Evolutionary conservation across 371 early-diverging fungal species (phyloP).

Genomic region (Saksenaea oblongispora): DNA sequence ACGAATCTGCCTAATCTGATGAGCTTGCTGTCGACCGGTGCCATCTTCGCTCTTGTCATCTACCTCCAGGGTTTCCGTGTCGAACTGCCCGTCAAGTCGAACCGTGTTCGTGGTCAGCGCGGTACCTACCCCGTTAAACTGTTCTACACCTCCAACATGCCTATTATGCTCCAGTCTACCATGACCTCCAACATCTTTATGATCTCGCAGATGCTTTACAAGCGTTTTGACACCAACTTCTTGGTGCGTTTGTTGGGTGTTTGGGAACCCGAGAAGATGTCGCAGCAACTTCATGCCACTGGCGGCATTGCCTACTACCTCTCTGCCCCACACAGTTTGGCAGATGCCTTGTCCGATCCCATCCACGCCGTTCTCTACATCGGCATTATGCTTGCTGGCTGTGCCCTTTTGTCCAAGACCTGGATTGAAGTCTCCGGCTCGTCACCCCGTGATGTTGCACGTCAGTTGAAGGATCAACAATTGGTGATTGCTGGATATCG

Average conservation of each 20-base stretch:
- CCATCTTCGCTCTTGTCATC: slow-evolving; percentile 95
- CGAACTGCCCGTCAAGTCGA: slow-evolving; percentile 98
- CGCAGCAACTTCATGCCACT: slow-evolving; percentile 88
- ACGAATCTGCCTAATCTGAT: slow-evolving; percentile 96
- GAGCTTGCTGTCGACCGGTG: slow-evolving; percentile 89
- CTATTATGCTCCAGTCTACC: slow-evolving; percentile 99
- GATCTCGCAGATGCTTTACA: slow-evolving; percentile 96
- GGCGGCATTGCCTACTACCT: slow-evolving; percentile 98
- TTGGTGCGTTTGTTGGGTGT: slow-evolving; percentile 95
- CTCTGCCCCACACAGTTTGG: slow-evolving; percentile 91
- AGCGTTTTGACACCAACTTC: slow-evolving; percentile 93
- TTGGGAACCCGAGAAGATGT: slow-evolving; percentile 94
- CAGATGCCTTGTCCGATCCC: slow-evolving; percentile 87
- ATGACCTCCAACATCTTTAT: slow-evolving; percentile 95
- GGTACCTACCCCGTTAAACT: slow-evolving; percentile 99
- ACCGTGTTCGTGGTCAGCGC: slow-evolving; percentile 95
- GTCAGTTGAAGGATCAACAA: slow-evolving; percentile 97
- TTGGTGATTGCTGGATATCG: slow-evolving; percentile 97
- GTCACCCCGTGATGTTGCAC: slow-evolving; percentile 97
- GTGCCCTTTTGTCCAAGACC: slow-evolving; percentile 96
- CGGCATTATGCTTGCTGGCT: slow-evolving; percentile 89
- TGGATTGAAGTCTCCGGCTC: slow-evolving; percentile 99
- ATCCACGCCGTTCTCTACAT: slow-evolving; percentile 95
- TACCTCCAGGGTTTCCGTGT: slow-evolving; percentile 99
- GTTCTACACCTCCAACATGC: slow-evolving; percentile 99